Evolutionary conservation across 176 grass and related monocot genomes (phyloP), one percentile per base, ranked within the genome.

Genomic region (Rhynchospora pubera): DNA sequence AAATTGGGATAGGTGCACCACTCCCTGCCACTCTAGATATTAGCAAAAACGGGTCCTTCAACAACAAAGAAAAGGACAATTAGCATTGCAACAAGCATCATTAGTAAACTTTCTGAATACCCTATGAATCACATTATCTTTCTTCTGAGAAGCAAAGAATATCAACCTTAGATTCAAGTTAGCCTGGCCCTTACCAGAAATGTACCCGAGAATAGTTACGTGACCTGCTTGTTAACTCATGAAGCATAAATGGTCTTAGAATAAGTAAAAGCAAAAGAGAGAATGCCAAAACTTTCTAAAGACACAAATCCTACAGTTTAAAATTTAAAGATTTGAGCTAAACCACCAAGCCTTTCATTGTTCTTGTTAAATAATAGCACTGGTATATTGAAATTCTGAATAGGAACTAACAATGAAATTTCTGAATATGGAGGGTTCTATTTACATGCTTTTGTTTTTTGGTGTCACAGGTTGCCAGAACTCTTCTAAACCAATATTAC

Each of bases 41-140:
- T 84, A 99, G 83, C 73, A 99, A 90, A 82, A 99, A 99, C 63
- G 96, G 86, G 77, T 99, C 96, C 96, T 99, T 64, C 23, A 74
- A 67, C 32, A 65, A 75, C 3, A 85, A 85, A 83, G 81, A 80
- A 85, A 86, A 22, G 85, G 76, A 13, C 15, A 85, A 28, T 44
- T 51, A 68, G 81, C 56, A 91, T 87, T 85, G 62, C 9, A n/a
- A 74, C 79, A 79, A 81, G 80, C 57, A 79, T 71, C 46, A 39
- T 76, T 28, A 60, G n/a, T n/a, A 34, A n/a, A 81, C 1, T 71
- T 67, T 34, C 13, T 78, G 42, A 80, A 87, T 19, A 50, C 73
- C 73, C 69, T 22, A 4, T 15, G n/a, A 74, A 55, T 60, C 14
- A 45, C 32, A 13, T 24, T 24, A 55, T 55, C 10, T 69, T 69